These are phyloP conservation scores for Aspergillus baeticus DNA, from an alignment of 495 filamentous ascomycete genomes.

Conservation along the genomic window DNA sequence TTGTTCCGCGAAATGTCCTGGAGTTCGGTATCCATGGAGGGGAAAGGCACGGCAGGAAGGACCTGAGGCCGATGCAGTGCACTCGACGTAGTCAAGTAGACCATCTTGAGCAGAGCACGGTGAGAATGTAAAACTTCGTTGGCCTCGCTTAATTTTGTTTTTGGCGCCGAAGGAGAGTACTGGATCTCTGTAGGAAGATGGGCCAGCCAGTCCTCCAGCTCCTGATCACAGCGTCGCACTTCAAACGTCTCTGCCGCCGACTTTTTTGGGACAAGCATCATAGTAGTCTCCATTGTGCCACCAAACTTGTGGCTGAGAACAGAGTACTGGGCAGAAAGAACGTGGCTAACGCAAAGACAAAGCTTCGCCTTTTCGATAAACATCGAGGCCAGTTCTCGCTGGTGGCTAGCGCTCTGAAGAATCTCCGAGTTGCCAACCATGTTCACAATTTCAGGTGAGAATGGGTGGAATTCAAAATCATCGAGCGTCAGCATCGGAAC, in stretches of 20 bases:
- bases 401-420: constrained; percentile 60
- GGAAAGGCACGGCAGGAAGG: constrained; percentile 65
- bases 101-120: constrained; percentile 79
- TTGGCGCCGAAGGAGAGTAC: constrained; percentile 49
- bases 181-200: constrained; percentile 66
- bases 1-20: constrained; percentile 78
- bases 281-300: constrained; percentile 73
- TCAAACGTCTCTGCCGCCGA: constrained; percentile 71
- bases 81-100: constrained; percentile 82
- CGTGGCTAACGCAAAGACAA: constrained; percentile 80
- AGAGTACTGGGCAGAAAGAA: constrained; percentile 85
- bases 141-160: constrained; percentile 45
- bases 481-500: constrained; percentile 81
- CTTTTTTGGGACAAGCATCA: constrained; percentile 89
- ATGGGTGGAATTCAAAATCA: constrained; percentile 76
- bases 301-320: constrained; percentile 78
- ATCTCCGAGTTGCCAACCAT: constrained; percentile 67
- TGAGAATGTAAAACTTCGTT: constrained; percentile 67
- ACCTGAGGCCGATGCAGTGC: constrained; percentile 87
- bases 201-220: constrained; percentile 70
- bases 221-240: constrained; percentile 69
- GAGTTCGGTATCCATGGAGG: constrained; percentile 56
- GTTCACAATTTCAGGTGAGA: constrained; percentile 62
- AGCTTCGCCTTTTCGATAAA: constrained; percentile 90
- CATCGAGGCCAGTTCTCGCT: constrained; percentile 75